A percentile compares a stretch with the other conserved stretches of the same genome.
phyloP scores from a whole-genome alignment of 257 asterid species.

The Verbena officinalis region DNA sequence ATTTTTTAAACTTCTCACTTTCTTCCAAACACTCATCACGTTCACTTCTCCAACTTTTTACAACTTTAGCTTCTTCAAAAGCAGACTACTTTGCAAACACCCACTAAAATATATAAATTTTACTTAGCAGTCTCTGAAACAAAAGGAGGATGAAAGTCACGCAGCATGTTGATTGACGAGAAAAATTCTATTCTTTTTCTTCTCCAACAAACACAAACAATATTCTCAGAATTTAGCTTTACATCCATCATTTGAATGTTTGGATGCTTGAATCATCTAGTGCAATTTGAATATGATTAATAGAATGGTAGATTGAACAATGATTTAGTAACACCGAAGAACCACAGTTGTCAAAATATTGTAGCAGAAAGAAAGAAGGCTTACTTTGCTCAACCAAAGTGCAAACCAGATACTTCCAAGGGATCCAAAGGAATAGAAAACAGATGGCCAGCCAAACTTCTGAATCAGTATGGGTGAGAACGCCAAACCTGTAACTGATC shows the following conservation, averaged over 20 bases:
- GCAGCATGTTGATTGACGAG: neutral
- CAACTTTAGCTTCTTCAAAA: too few species aligned
- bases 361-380: conserved; percentile 24
- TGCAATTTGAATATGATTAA: neutral
- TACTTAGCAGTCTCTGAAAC: neutral
- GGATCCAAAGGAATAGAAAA: conserved; percentile 93
- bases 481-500: conserved; percentile 94
- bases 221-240: neutral
- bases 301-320: too few species aligned
- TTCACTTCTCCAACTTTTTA: too few species aligned
- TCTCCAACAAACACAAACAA: neutral
- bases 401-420: conserved; percentile 96
- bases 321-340: neutral
- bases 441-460: conserved; percentile 91
- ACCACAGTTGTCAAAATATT: neutral
- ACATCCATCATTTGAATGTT: neutral
- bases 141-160: neutral
- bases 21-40: too few species aligned
- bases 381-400: conserved; percentile 90
- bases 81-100: too few species aligned
- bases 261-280: neutral
- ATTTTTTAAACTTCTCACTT: too few species aligned
- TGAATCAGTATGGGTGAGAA: conserved; percentile 83
- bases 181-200: neutral
- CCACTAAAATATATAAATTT: neutral